phyloP scores from a whole-genome alignment of 495 filamentous ascomycete genomes.

The Talaromyces ruber region DNA sequence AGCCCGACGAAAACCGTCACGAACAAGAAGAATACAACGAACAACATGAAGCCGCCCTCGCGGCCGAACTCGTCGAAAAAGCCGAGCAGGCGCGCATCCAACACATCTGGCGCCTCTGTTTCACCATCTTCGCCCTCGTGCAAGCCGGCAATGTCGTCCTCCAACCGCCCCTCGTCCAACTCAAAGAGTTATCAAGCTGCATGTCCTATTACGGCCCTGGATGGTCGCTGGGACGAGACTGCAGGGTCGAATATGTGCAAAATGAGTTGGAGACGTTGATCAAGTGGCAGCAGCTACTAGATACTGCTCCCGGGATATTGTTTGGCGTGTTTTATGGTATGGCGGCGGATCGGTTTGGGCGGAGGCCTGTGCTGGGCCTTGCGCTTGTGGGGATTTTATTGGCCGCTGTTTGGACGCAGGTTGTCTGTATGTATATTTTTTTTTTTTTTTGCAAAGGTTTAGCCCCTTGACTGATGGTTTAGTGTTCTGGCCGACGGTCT shows the following conservation, averaged over 20 bases:
- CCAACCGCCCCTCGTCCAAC: slow-evolving; percentile 3
- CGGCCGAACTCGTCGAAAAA: background rate
- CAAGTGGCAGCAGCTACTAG: slow-evolving; percentile 2
- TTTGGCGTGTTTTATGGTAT: slow-evolving; percentile 47
- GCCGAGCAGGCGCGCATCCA: background rate
- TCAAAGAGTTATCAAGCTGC: background rate
- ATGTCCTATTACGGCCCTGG: slow-evolving; percentile 2
- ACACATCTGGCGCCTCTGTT: slow-evolving; percentile 4
- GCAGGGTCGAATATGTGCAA: slow-evolving; percentile 1
- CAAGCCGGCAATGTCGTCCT: slow-evolving; percentile 5
- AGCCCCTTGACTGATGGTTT: background rate
- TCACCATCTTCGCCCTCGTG: slow-evolving; percentile 4
- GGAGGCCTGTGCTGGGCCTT: slow-evolving; percentile 57
- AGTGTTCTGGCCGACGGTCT: slow-evolving; percentile 2
- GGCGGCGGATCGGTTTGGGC: slow-evolving; percentile 55
- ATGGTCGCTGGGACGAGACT: slow-evolving; percentile 3
- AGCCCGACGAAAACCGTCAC: background rate
- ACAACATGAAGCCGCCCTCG: background rate
- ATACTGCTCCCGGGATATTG: slow-evolving; percentile 4
- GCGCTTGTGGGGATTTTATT: slow-evolving; percentile 51
- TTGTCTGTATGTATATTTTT: slow-evolving; percentile 1
- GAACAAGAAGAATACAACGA: background rate
- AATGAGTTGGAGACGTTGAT: slow-evolving; percentile 3
- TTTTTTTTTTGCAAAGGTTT: too few species aligned
- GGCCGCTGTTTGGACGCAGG: slow-evolving; percentile 13